Evolutionary conservation across 345 rosid species (phyloP).

Genomic region (Pistacia vera): DNA sequence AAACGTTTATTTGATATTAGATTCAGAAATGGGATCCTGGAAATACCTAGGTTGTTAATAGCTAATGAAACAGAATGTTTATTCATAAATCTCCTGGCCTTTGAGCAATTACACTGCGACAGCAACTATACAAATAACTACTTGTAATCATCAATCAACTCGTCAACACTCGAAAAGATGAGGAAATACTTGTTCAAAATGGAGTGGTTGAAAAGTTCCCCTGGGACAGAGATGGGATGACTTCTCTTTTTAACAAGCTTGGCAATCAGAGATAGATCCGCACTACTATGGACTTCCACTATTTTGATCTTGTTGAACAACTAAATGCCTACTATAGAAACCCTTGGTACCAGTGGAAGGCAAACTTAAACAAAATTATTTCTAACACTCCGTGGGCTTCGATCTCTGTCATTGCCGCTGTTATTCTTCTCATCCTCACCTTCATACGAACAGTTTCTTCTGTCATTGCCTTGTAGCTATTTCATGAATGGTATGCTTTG

Average conservation of each 20-base stretch:
- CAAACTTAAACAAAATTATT: constrained; percentile 6
- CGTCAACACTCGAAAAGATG: constrained; percentile 12
- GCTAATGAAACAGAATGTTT: background rate
- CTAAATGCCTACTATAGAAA: constrained; percentile 8
- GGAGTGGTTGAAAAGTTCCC: constrained; percentile 14
- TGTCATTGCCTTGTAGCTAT: background rate
- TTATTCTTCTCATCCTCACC: constrained; percentile 19
- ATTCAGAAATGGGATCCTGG: background rate
- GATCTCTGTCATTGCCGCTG: constrained; percentile 23
- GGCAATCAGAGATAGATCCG: background rate
- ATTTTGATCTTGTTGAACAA: background rate
- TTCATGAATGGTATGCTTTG: too few relatives aligned
- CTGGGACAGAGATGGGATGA: background rate
- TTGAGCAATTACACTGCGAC: background rate
- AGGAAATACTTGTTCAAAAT: constrained; percentile 11
- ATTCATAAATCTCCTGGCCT: background rate
- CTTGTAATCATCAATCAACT: constrained; percentile 12
- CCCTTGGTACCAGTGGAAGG: constrained; percentile 10
- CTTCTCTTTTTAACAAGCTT: constrained; percentile 9
- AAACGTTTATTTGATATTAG: background rate
- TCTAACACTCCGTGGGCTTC: constrained; percentile 11
- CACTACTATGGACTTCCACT: background rate
- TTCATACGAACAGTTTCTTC: constrained; percentile 17
- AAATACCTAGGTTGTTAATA: background rate
- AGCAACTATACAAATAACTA: background rate